Conservation (phyloP, 345 rosid species). For the Eutrema japonicum region DNA sequence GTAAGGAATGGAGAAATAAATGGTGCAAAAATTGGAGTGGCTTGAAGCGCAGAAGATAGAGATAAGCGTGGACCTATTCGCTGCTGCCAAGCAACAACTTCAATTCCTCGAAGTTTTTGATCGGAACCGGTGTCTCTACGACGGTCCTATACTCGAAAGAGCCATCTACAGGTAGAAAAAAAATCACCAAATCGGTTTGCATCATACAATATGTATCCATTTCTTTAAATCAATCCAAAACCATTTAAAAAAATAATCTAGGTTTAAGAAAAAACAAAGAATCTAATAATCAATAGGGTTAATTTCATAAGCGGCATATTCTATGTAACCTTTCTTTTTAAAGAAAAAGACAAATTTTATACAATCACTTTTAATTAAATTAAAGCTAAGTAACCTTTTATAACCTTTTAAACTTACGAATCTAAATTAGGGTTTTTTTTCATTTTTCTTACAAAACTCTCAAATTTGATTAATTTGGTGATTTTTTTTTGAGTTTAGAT, state of each 20-base stretch:
- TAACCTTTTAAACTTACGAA: too few relatives aligned
- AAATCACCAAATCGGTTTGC: slow-evolving; percentile 1
- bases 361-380: too few relatives aligned
- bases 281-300: too few relatives aligned
- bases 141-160: slow-evolving; percentile 62
- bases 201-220: background rate
- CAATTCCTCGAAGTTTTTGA: slow-evolving; percentile 71
- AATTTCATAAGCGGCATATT: too few relatives aligned
- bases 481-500: slow-evolving; percentile 51
- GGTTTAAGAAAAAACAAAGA: too few relatives aligned
- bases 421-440: background rate
- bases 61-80: slow-evolving; percentile 57
- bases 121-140: slow-evolving; percentile 68
- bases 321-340: too few relatives aligned
- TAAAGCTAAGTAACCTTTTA: too few relatives aligned
- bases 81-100: slow-evolving; percentile 73
- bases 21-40: slow-evolving; percentile 59
- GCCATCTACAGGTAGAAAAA: slow-evolving; percentile 68
- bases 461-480: slow-evolving; percentile 1
- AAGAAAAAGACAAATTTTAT: too few relatives aligned
- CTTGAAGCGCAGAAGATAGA: slow-evolving; percentile 66
- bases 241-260: too few relatives aligned
- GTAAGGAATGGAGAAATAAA: slow-evolving; percentile 41
- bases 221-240: background rate
- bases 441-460: background rate